These are phyloP conservation scores for Vicia sativa DNA, from an alignment of 306 rosid genomes.

Conservation along the genomic window DNA sequence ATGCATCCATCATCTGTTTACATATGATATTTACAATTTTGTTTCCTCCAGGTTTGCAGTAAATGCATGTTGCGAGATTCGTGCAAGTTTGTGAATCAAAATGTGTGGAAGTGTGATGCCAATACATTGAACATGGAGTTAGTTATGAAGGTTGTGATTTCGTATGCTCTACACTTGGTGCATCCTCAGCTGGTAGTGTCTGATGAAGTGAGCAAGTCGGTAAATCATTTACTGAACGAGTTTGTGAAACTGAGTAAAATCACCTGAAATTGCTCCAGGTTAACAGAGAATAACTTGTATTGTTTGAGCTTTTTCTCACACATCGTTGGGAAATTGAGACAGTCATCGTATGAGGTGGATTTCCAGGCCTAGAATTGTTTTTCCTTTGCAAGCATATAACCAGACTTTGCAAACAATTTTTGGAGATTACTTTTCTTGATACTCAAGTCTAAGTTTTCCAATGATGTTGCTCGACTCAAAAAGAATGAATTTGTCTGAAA, in stretches of 20 bases:
- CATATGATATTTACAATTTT: constrained; percentile 13
- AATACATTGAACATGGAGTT: constrained; percentile 51
- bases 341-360: background rate
- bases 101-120: constrained; percentile 48
- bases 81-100: constrained; percentile 54
- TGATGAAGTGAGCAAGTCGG: constrained; percentile 48
- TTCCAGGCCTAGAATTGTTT: background rate
- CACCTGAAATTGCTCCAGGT: constrained; percentile 29
- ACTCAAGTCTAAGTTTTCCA: background rate
- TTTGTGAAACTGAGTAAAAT: constrained; percentile 59
- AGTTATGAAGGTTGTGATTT: constrained; percentile 52
- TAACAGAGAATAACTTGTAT: constrained; percentile 15
- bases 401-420: constrained; percentile 12
- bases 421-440: constrained; percentile 18
- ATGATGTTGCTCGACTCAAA: constrained; percentile 17
- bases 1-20: background rate
- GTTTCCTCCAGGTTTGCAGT: constrained; percentile 47
- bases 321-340: background rate
- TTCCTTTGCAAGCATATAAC: constrained; percentile 8
- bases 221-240: constrained; percentile 63
- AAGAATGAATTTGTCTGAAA: background rate
- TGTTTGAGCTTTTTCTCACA: constrained; percentile 2
- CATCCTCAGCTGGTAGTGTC: constrained; percentile 58
- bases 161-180: constrained; percentile 57
- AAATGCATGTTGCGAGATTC: constrained; percentile 39